A percentile compares a stretch with the other conserved stretches of the same genome.
Conservation (phyloP, 1,139 yeast species). For the Debaryomyces sp. region DNA sequence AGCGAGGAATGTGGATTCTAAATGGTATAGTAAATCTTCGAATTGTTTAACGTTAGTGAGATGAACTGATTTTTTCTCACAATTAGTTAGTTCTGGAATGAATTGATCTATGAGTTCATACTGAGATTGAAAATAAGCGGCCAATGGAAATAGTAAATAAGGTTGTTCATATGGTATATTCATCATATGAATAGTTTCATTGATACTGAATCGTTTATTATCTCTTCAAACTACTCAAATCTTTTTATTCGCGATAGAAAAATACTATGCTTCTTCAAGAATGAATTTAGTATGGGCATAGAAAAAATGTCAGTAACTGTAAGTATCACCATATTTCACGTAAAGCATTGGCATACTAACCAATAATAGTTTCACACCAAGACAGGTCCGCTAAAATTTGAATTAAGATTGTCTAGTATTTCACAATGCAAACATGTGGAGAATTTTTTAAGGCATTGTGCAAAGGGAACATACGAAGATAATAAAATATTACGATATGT, state of each 20-base stretch:
- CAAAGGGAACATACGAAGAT: conserved; percentile 43
- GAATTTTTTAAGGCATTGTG: conserved; percentile 47
- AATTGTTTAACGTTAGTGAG: conserved; percentile 31
- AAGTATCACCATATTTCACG: conserved; percentile 10
- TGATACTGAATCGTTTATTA: background rate
- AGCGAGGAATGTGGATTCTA: conserved; percentile 23
- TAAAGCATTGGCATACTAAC: background rate
- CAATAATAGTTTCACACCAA: conserved; percentile 20
- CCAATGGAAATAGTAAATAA: background rate
- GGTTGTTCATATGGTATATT: conserved; percentile 1
- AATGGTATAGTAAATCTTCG: conserved; percentile 31
- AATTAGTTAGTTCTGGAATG: conserved; percentile 24
- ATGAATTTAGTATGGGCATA: background rate
- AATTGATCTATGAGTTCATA: conserved; percentile 21
- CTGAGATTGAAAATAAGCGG: conserved; percentile 1
- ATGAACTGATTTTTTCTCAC: conserved; percentile 18
- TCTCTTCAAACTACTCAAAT: background rate
- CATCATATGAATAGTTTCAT: background rate
- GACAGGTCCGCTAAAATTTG: conserved; percentile 24
- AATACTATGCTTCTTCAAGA: background rate
- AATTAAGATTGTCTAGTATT: conserved; percentile 14
- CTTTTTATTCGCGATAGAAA: conserved; percentile 2
- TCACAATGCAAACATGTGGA: conserved; percentile 18
- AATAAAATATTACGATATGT: conserved; percentile 45
- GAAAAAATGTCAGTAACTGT: conserved; percentile 21